Evolutionary conservation across 257 asterid species (phyloP), one percentile per base, ranked within the genome.

Genomic region (Coffea eugenioides): DNA sequence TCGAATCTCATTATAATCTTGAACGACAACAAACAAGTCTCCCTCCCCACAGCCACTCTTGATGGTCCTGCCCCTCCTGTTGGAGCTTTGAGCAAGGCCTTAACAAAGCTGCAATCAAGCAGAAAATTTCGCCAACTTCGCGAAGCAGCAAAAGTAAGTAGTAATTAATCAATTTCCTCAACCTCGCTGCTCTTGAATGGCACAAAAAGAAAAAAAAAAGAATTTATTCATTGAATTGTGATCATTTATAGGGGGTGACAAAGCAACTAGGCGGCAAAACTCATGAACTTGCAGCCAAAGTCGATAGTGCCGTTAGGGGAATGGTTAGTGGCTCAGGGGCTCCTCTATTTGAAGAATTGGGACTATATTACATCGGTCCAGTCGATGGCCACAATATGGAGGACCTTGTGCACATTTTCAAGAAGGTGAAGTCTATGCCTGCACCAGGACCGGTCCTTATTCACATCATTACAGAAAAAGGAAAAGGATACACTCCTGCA

Each of bases 41-140:
- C 95, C 1, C 54, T 92, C 41, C 97, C 97, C 4, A 90, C 96
- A 0, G 96, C 96, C 69, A 90, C 95, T 6, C 82, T 91, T 3
- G 97, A 92, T 64, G 97, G 96, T 74, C 97, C 95, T 27, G 95
- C 97, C 16, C 88, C 91, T 0, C 97, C 97, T 9, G 94, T 90
- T 12, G 97, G 97, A 36, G 95, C 95, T 31, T 66, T 92, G 36
- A 92, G 89, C 87, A 85, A 85, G 36, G 87, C 95, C 80, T 77
- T 92, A 27, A 88, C 88, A 0, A 86, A 75, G 43, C 76, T 92
- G 0, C 96, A 90, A 69, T 82, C 95, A 0, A 88, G 85, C 83
- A 70, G 86, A 12, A 84, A 87, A 31, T 82, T 88, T 74, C 88
- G 91, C 69, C 90, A 81, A 34, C 89, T 92, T 39, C 90, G 92